A percentile compares a stretch with the other conserved stretches of the same genome.
Evolutionary conservation across 768 basidiomycete genomes (phyloP).

Genomic region (Mycena epipterygia): DNA sequence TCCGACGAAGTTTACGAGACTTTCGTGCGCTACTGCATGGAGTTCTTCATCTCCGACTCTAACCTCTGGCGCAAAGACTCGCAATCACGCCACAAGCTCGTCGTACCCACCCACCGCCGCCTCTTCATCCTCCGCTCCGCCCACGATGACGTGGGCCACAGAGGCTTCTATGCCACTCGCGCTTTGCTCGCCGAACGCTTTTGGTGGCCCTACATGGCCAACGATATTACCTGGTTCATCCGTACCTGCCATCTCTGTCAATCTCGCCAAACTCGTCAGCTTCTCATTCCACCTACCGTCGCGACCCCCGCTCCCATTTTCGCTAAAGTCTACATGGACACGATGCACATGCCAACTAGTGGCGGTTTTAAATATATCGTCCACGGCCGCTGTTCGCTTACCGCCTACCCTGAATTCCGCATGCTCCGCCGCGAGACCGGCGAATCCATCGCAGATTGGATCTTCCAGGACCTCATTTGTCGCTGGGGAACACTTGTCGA

Average conservation of each 20-base stretch:
- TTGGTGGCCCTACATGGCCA: slow-evolving; percentile 41
- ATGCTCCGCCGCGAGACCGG: slow-evolving; percentile 23
- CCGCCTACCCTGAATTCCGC: neutral
- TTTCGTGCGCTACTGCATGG: slow-evolving; percentile 35
- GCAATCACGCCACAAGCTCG: slow-evolving; percentile 39
- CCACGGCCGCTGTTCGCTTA: slow-evolving; percentile 20
- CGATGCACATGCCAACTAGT: slow-evolving; percentile 42
- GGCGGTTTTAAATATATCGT: slow-evolving; percentile 17
- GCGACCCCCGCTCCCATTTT: slow-evolving; percentile 21
- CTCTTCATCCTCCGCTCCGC: slow-evolving; percentile 40
- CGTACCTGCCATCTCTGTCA: slow-evolving; percentile 43
- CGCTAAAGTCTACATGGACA: neutral
- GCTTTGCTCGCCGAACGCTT: slow-evolving; percentile 32
- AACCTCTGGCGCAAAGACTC: slow-evolving; percentile 39
- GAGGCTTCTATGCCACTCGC: slow-evolving; percentile 37
- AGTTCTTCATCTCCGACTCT: slow-evolving; percentile 46
- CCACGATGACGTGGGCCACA: slow-evolving; percentile 43
- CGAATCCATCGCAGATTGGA: slow-evolving; percentile 1
- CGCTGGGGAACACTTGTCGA: slow-evolving; percentile 27
- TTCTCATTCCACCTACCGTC: slow-evolving; percentile 35
- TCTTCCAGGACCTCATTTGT: slow-evolving; percentile 41
- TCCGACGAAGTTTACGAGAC: slow-evolving; percentile 22
- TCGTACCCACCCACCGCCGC: slow-evolving; percentile 28
- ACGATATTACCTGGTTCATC: slow-evolving; percentile 40
- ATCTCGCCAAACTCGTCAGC: slow-evolving; percentile 22